Percentiles rank a stretch among this genome's conserved stretches.
Conservation (phyloP, 495 filamentous ascomycete species). For the Hypoxylon trugodes region DNA sequence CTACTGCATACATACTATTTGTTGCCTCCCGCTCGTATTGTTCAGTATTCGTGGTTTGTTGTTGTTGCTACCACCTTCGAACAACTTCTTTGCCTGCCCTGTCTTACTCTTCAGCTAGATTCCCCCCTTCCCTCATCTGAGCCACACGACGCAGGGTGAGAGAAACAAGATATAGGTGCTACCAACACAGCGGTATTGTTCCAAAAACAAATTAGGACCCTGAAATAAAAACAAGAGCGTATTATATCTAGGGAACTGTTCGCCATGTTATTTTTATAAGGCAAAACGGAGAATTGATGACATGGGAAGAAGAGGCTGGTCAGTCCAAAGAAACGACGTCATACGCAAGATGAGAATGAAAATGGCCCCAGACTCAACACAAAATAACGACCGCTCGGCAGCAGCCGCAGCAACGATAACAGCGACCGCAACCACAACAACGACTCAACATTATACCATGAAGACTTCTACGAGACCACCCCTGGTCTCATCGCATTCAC, state of each 20-base stretch:
- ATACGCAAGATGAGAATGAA: constrained; percentile 37
- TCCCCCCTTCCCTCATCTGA: constrained; percentile 23
- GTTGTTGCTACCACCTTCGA: constrained; percentile 18
- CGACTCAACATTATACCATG: constrained; percentile 53
- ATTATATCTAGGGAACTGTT: constrained; percentile 4
- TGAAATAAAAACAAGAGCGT: constrained; percentile 2
- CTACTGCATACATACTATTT: constrained; percentile 15
- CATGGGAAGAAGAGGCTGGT: constrained; percentile 37
- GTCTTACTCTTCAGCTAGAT: constrained; percentile 24
- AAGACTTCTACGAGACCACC: constrained; percentile 56
- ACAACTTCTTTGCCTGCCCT: constrained; percentile 24
- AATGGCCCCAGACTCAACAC: constrained; percentile 42
- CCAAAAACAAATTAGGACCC: constrained; percentile 8
- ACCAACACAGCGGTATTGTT: constrained; percentile 3
- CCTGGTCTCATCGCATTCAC: constrained; percentile 45
- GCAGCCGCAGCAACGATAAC: background rate
- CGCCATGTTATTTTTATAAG: constrained; percentile 40
- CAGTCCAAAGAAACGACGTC: constrained; percentile 40
- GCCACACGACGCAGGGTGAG: constrained; percentile 35
- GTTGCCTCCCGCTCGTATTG: constrained; percentile 10
- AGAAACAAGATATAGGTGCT: constrained; percentile 12
- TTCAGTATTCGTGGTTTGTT: constrained; percentile 4
- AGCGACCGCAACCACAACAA: constrained; percentile 4
- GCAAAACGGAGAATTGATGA: constrained; percentile 9
- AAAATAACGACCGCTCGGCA: constrained; percentile 46